Evolutionary conservation across 352 stramenopile genomes (phyloP).

Genomic region (Globisporangium heterothallicum): DNA sequence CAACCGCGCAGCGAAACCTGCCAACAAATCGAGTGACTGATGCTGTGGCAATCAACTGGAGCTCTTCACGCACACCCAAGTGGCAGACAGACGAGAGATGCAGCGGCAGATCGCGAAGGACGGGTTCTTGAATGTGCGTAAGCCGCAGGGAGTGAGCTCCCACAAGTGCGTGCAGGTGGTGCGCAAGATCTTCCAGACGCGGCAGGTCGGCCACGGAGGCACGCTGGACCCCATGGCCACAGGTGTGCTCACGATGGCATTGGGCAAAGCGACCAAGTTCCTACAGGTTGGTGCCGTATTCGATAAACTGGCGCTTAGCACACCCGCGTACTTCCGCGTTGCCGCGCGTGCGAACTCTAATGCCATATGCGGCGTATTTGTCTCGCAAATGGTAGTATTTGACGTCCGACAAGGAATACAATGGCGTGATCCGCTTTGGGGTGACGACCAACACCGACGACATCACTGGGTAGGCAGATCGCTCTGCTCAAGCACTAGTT

Average conservation of each 20-base stretch:
- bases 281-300: too few species aligned
- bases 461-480: slow-evolving; percentile 53
- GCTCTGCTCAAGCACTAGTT: neutral
- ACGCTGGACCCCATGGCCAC: slow-evolving; percentile 89
- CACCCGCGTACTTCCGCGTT: too few species aligned
- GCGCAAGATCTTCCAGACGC: slow-evolving; percentile 67
- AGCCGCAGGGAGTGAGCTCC: slow-evolving; percentile 71
- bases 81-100: slow-evolving; percentile 2
- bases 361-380: too few species aligned
- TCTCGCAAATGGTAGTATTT: slow-evolving; percentile 35
- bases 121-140: slow-evolving; percentile 81
- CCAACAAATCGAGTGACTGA: neutral
- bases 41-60: too few species aligned
- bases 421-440: slow-evolving; percentile 65
- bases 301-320: too few species aligned
- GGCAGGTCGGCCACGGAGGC: slow-evolving; percentile 71
- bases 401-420: slow-evolving; percentile 69
- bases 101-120: slow-evolving; percentile 12
- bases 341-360: too few species aligned
- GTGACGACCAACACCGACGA: slow-evolving; percentile 80
- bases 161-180: slow-evolving; percentile 68
- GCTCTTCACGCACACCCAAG: too few species aligned
- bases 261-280: slow-evolving; percentile 81
- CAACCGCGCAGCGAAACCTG: neutral
- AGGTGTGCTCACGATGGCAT: slow-evolving; percentile 73